Evolutionary conservation across 192 early-diverging fungal genomes (phyloP), one percentile per base, ranked within the genome.

Genomic region (Neocallimastix lanati): DNA sequence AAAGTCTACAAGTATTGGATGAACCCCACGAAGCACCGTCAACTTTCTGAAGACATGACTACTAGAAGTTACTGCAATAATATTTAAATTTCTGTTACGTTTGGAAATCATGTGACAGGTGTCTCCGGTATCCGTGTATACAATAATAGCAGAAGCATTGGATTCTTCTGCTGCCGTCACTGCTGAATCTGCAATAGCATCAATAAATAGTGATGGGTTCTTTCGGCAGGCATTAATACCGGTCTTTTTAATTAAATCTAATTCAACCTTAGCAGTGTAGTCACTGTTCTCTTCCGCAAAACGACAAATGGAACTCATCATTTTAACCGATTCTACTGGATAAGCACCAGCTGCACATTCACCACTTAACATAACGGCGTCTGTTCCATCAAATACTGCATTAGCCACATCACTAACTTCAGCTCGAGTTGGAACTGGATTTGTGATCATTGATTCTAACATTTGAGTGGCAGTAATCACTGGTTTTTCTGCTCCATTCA

Each of bases 381-480:
- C n/a, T n/a, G n/a, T n/a, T n/a, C n/a, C n/a, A n/a, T n/a, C n/a
- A n/a, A n/a, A n/a, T n/a, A n/a, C n/a, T n/a, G n/a, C n/a, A n/a
- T n/a, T n/a, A n/a, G n/a, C n/a, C n/a, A n/a, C n/a, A n/a, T n/a
- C n/a, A n/a, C n/a, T n/a, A n/a, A n/a, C n/a, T n/a, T n/a, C n/a
- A n/a, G 96, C 97, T 84, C 97, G 93, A 37, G 97, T 99, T 28
- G 97, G 97, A 76, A 95, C 92, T 78, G 97, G 97, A 88, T 97
- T 97, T 84, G 86, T 81, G 81, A 84, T 83, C 94, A 95, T 95
- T 29, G 94, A 94, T n/a, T n/a, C n/a, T n/a, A n/a, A n/a, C n/a
- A n/a, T n/a, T n/a, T n/a, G n/a, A n/a, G n/a, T n/a, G n/a, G 85
- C 94, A 96, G 76, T 98, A 86, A 96, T 98, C 98, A 88, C 97